These are phyloP conservation scores for Jamesozyma hellenica DNA, from an alignment of 805 yeast species.

Conservation along the genomic window DNA sequence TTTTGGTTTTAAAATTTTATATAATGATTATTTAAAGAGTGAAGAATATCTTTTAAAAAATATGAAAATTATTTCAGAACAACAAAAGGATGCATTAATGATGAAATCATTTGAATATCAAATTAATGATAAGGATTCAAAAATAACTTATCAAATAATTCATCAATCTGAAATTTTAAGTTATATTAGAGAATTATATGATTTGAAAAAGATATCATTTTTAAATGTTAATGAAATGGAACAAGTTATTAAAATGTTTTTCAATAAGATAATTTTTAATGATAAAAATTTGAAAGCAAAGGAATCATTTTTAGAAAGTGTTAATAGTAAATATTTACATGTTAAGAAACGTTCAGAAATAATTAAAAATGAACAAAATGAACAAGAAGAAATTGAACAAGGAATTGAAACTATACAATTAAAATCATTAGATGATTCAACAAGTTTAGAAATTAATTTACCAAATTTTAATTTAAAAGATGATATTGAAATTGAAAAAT, in stretches of 20 bases:
- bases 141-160: conserved; percentile 54
- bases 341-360: conserved; percentile 63
- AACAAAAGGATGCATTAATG: conserved; percentile 83
- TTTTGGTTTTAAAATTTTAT: conserved; percentile 47
- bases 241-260: conserved; percentile 53
- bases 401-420: conserved; percentile 80
- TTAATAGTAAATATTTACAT: conserved; percentile 63
- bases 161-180: conserved; percentile 74
- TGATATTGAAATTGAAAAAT: conserved; percentile 34
- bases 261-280: conserved; percentile 43
- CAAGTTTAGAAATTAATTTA: conserved; percentile 58
- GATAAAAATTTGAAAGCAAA: conserved; percentile 45
- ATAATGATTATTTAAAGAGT: conserved; percentile 39
- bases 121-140: conserved; percentile 36
- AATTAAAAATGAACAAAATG: conserved; percentile 46
- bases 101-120: conserved; percentile 88
- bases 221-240: conserved; percentile 28
- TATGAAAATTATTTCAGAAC: conserved; percentile 62
- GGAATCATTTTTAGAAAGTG: conserved; percentile 62
- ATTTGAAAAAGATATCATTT: conserved; percentile 28
- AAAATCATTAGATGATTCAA: conserved; percentile 75
- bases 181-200: conserved; percentile 42
- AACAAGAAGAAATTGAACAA: conserved; percentile 28
- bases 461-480: conserved; percentile 51
- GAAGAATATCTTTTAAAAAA: conserved; percentile 45